Evolutionary conservation across 257 asterid species (phyloP), one percentile per base, ranked within the genome.

Genomic region (Thymus mandschuricus): DNA sequence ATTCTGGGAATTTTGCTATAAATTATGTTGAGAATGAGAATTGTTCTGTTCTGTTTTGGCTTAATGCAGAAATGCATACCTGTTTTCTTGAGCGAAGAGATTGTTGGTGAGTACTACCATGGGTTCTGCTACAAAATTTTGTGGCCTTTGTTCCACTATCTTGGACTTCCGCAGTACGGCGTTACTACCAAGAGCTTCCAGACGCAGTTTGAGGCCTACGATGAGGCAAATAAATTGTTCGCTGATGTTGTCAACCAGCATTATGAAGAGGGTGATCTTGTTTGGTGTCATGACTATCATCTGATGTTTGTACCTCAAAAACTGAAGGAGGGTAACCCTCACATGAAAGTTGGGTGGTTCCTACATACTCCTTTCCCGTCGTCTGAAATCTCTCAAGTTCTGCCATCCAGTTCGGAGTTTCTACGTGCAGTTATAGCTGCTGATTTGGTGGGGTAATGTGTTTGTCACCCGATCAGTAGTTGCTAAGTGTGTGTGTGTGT

Each of bases 221-320:
- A 89, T 75, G 88, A 81, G 79, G 98, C 96, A 8, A 92, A 92
- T 77, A 76, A 86, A 77, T 86, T 92, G 98, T 92, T 92, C 81
- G 98, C 98, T 59, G 96, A 92, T 75, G 98, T 92, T 13, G 96
- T 92, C 60, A 79, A 82, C 60, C 54, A 78, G 80, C 89, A 89
- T 76, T 92, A 89, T 67, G 81, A 83, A 75, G 98, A 92, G 62
- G 98, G 96, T 43, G 98, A 92, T 70, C 94, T 92, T 59, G 92
- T 92, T 70, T 92, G 98, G 98, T 89, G 96, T 78, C 98, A 92
- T 70, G 98, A 92, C 73, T 92, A 92, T 81, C 98, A 92, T 85
- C 86, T 92, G 51, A 92, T 92, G 98, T 92, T 89, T 83, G 94
- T 92, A 27, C 98, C 98, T 12, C 79, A 85, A 81, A 88, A 83